phyloP scores from a whole-genome alignment of 148 eudicot species.

The Cornus kousa region DNA sequence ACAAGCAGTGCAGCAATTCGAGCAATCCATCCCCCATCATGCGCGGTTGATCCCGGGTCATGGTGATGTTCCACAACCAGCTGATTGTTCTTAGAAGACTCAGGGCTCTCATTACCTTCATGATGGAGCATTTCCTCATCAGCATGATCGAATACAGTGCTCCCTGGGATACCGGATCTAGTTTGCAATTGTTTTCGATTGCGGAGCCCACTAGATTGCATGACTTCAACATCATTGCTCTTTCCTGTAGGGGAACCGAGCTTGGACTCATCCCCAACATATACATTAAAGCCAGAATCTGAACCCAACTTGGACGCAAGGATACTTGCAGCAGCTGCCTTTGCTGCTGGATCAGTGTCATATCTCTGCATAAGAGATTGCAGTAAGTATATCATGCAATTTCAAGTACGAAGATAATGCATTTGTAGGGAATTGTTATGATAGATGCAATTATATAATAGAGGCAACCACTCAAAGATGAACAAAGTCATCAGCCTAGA shows the following conservation, averaged over 20 bases:
- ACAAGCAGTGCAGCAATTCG: constrained; percentile 87
- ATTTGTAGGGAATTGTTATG: background rate
- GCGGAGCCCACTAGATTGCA: constrained; percentile 64
- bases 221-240: constrained; percentile 61
- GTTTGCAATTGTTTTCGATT: constrained; percentile 56
- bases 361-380: constrained; percentile 59
- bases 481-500: background rate
- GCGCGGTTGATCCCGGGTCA: constrained; percentile 45
- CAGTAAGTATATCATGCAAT: constrained; percentile 1
- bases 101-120: constrained; percentile 27
- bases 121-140: constrained; percentile 37
- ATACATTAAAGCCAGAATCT: constrained; percentile 80
- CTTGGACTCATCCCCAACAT: constrained; percentile 57
- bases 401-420: background rate
- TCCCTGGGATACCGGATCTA: constrained; percentile 41
- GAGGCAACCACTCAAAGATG: background rate
- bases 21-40: constrained; percentile 81
- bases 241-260: constrained; percentile 44
- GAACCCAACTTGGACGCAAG: constrained; percentile 90
- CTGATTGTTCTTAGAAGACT: constrained; percentile 40
- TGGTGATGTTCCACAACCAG: constrained; percentile 68
- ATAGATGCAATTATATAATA: too few species aligned
- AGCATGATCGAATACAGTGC: constrained; percentile 29
- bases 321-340: constrained; percentile 93
- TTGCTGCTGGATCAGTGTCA: constrained; percentile 95